Conservation (phyloP, 192 early-diverging fungal genomes). For the Coemansia brasiliensis region DNA sequence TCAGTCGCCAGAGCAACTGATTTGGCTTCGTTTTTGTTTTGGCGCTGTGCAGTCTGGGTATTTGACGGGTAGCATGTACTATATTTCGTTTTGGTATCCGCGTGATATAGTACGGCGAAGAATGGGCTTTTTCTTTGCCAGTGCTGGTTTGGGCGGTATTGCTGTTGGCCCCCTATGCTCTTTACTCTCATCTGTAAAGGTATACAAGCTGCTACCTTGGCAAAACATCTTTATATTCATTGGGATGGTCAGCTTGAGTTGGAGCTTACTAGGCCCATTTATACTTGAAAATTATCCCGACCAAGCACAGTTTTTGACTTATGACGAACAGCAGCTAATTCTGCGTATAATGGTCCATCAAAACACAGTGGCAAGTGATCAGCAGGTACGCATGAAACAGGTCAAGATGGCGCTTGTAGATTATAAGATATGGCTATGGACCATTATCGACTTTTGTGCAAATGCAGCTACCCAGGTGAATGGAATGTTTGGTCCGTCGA, state of each 20-base stretch:
- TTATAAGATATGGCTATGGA: conserved; percentile 45
- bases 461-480: conserved; percentile 48
- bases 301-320: conserved; percentile 33
- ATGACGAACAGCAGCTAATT: conserved; percentile 25
- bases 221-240: conserved; percentile 36
- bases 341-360: conserved; percentile 32
- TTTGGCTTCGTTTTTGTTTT: conserved; percentile 31
- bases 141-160: conserved; percentile 40
- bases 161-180: conserved; percentile 44
- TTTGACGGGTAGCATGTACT: conserved; percentile 46
- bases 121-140: conserved; percentile 49
- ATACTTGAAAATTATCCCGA: conserved; percentile 47
- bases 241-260: conserved; percentile 25
- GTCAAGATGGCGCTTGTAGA: conserved; percentile 23
- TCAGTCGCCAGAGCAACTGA: conserved; percentile 13
- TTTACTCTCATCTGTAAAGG: conserved; percentile 11
- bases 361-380: conserved; percentile 36
- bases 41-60: conserved; percentile 51
- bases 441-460: conserved; percentile 43
- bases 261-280: conserved; percentile 31
- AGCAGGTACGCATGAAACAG: conserved; percentile 28
- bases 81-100: conserved; percentile 54
- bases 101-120: conserved; percentile 31
- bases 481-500: conserved; percentile 51
- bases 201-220: conserved; percentile 15